A percentile compares a stretch with the other conserved stretches of the same genome.
These are phyloP conservation scores for Carpinus viminea DNA, from an alignment of 306 rosid species.

Conservation along the genomic window DNA sequence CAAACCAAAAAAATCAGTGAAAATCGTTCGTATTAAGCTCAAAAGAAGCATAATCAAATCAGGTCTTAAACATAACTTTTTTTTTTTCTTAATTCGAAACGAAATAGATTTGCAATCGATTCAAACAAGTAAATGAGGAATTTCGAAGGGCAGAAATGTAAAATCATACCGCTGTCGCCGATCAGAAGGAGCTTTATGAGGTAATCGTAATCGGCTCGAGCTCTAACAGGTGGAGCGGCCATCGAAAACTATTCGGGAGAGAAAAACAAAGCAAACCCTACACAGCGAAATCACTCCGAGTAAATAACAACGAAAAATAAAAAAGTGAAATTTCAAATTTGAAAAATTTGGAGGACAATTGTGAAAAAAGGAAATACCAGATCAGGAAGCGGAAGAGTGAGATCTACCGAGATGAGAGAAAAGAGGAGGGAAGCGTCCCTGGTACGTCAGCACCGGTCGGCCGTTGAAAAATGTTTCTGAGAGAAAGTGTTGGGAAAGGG, in stretches of 20 bases:
- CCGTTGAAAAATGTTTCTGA: constrained; percentile 40
- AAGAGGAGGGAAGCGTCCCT: constrained; percentile 34
- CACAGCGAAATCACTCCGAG: neutral
- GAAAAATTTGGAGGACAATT: neutral
- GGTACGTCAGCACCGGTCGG: constrained; percentile 54
- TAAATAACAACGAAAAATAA: constrained; percentile 5
- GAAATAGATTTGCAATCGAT: no score
- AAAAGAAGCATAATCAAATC: neutral
- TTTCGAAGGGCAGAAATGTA: neutral
- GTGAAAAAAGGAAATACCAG: constrained; percentile 25
- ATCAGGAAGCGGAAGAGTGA: constrained; percentile 34
- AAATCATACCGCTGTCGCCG: constrained; percentile 92
- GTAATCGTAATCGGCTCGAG: constrained; percentile 95
- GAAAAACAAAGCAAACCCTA: constrained; percentile 28
- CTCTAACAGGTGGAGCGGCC: constrained; percentile 93
- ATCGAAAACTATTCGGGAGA: constrained; percentile 31
- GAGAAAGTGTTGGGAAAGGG: neutral
- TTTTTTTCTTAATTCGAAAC: neutral
- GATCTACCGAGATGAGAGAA: constrained; percentile 43
- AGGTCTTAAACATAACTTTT: neutral
- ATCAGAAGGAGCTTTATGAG: constrained; percentile 92
- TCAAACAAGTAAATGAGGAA: neutral
- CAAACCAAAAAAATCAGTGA: neutral
- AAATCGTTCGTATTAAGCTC: neutral
- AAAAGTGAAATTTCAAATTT: neutral